A percentile compares a stretch with the other conserved stretches of the same genome.
Evolutionary conservation across 2,329 filamentous ascomycete species (phyloP).

Genomic region (Hypoxylon rubiginosum): DNA sequence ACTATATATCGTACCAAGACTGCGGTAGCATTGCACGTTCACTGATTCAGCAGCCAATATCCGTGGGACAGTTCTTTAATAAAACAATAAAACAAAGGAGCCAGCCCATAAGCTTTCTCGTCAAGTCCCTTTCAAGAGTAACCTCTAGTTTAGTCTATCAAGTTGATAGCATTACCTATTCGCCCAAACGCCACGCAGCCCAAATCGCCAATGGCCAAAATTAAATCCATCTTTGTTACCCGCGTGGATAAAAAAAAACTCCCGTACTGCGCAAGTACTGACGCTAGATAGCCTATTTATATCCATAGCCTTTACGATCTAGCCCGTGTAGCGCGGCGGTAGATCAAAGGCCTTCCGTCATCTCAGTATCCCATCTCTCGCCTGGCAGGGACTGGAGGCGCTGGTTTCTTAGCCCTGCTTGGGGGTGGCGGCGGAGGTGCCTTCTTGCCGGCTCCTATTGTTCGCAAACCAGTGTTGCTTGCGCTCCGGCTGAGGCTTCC

Average conservation of each 20-base stretch:
- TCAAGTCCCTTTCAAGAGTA: slow-evolving; percentile 5
- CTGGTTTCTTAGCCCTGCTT: slow-evolving; percentile 66
- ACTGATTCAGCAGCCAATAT: neutral
- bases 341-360: neutral
- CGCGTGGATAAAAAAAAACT: slow-evolving; percentile 5
- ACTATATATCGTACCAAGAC: neutral
- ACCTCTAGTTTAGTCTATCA: slow-evolving; percentile 1
- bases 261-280: slow-evolving; percentile 27
- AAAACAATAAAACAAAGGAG: slow-evolving; percentile 33
- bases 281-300: slow-evolving; percentile 8
- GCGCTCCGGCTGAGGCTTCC: slow-evolving; percentile 65
- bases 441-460: slow-evolving; percentile 52
- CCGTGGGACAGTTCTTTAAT: neutral
- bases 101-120: slow-evolving; percentile 38
- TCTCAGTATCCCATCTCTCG: slow-evolving; percentile 47
- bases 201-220: slow-evolving; percentile 3
- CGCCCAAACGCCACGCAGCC: slow-evolving; percentile 39
- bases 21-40: neutral
- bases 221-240: slow-evolving; percentile 5
- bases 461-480: slow-evolving; percentile 52
- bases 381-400: slow-evolving; percentile 64
- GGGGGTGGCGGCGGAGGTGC: slow-evolving; percentile 63
- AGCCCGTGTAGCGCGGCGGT: neutral
- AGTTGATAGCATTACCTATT: slow-evolving; percentile 28
- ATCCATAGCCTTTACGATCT: neutral